Percentiles rank a stretch among this genome's conserved stretches.
Conservation (phyloP, 2,329 filamentous ascomycete genomes). For the Boeremia lycopersici region DNA sequence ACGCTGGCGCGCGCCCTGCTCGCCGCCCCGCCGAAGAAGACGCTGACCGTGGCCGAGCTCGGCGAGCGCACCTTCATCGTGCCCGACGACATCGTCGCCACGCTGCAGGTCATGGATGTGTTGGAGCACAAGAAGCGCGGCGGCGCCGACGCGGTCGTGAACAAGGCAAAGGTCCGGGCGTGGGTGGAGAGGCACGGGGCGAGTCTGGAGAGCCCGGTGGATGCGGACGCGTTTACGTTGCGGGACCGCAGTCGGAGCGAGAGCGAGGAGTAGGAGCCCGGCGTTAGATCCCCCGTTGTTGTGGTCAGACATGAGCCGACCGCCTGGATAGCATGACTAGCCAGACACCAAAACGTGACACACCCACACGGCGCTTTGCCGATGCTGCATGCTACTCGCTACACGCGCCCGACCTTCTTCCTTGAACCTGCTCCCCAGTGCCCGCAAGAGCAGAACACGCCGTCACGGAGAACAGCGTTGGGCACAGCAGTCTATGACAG, state of each 20-base stretch:
- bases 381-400: background rate
- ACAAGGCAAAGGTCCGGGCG: slow-evolving; percentile 64
- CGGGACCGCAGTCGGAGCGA: slow-evolving; percentile 56
- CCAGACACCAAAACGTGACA: no score
- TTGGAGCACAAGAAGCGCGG: slow-evolving; percentile 62
- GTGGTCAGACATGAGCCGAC: background rate
- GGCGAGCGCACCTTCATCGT: slow-evolving; percentile 82
- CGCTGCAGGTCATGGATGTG: slow-evolving; percentile 80
- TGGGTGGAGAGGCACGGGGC: slow-evolving; percentile 71
- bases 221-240: slow-evolving; percentile 74
- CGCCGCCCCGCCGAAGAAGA: slow-evolving; percentile 53
- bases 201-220: slow-evolving; percentile 68
- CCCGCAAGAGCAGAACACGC: no score
- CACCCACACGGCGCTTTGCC: no score
- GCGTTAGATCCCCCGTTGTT: slow-evolving; percentile 13
- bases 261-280: slow-evolving; percentile 50
- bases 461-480: no score
- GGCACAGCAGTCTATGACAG: no score
- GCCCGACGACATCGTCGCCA: slow-evolving; percentile 78
- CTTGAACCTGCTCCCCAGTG: no score
- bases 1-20: slow-evolving; percentile 75
- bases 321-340: no score
- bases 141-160: slow-evolving; percentile 56
- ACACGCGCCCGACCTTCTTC: background rate
- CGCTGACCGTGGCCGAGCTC: slow-evolving; percentile 71